Base-by-base conservation (phyloP, 768 basidiomycete genomes). In the Pholiota molesta region DNA sequence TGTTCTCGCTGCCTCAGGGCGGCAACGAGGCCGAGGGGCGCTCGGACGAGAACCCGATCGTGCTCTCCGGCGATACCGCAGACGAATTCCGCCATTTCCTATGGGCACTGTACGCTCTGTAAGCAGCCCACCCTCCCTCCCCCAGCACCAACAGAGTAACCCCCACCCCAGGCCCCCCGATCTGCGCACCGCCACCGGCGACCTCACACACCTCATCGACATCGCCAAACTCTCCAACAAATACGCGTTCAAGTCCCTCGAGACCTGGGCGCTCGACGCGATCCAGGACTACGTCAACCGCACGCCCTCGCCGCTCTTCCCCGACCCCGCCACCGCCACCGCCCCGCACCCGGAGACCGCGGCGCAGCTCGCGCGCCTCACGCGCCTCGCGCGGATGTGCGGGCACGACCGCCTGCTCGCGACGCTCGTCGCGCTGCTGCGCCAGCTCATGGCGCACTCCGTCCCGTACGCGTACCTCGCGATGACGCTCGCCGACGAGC, bases 91-190 rank as follows among this genome's bases (percentile, higher is more conserved):
- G 83, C 53, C 82, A 88, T 69, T 89, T 93, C 66, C 80, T 93
- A 33, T 90, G 87, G 87, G 85, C 86, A 1, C 73, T 92, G n/a
- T 92, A 92, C 67, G 88, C 90, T 7, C 68, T 89, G 90, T 91
- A 67, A 74, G 89, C 71, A 44, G 21, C 21, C 23, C 42, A 17
- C 21, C 29, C 52, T 17, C 19, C 44, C 11, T 28, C 55, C 19
- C 44, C 28, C 63, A 39, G 19, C 13, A 55, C 17, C 31, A 49
- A n/a, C 55, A 5, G 7, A 56, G 37, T 61, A n/a, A 51, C 45
- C n/a, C 31, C n/a, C 23, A 5, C 16, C n/a, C 6, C 65, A 91
- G 90, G 62, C 90, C 90, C 3, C 84, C 81, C 19, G 89, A 91
- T 66, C 75, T 90, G 21, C 75, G 75, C 59, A 70, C 79, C 45